Base-by-base conservation (phyloP, 2,329 filamentous ascomycete genomes). In the Xylaria multiplex region DNA sequence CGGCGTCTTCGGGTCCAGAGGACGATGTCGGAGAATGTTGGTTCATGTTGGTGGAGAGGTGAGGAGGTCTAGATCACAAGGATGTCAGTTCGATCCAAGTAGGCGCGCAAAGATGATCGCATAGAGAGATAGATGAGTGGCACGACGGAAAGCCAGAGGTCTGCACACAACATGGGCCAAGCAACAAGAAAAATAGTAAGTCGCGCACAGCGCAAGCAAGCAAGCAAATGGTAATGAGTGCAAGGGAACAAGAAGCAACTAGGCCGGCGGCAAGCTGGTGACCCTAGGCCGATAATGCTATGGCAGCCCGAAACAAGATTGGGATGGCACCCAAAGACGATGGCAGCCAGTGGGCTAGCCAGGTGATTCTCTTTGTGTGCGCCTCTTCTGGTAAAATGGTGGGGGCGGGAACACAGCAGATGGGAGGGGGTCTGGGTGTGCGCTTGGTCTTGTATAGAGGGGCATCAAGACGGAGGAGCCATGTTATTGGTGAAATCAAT, bases 1-100 rank as follows among this genome's bases (percentile, higher is more conserved):
- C 88, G 73, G 88, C 86, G 78, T 97, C 94, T 81, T 95, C 93
- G 73, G 88, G 90, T 53, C 92, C 92, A 67, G 90, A 92, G 62
- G 89, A 88, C 59, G 92, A 91, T 59, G 91, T 91, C 66, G 92
- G 91, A 69, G 93, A 95, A 74, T 90, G 86, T 54, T 76, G 84
- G 82, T 90, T 81, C 88, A 85, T 83, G 83, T 83, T 79, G 83
- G 83, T 79, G 68, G 86, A 79, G 70, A 87, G 77, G 73, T 88
- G 85, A 66, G 86, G 82, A 68, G 84, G 82, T 81, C 86, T 89
- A 74, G 77, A 73, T 62, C 35, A 68, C 65, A 68, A 69, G 64
- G 70, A 66, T 67, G 72, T 78, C 71, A 80, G 78, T 70, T 65
- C 52, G 58, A 55, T 52, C 42, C 50, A 69, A 65, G 45, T 40